Conservation (phyloP, 108 stramenopile genomes). For the Cyclotella kingstonii region DNA sequence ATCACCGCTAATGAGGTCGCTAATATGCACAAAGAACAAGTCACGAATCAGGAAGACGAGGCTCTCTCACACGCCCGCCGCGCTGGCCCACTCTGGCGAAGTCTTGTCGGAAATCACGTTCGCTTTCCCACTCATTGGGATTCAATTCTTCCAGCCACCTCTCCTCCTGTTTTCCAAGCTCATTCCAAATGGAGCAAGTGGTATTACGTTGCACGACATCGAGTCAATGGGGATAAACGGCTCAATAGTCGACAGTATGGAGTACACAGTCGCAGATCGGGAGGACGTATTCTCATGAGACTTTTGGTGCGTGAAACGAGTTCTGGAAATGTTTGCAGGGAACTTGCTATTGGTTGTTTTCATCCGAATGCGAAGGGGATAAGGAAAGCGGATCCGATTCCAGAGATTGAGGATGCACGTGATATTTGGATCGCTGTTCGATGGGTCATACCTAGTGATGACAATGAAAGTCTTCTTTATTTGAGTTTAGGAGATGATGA, state of each 20-base stretch:
- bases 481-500: conserved; percentile 24
- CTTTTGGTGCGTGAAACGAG: conserved; percentile 60
- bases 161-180: conserved; percentile 23
- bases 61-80: conserved; percentile 58
- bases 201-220: conserved; percentile 67
- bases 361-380: conserved; percentile 80
- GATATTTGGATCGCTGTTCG: conserved; percentile 80
- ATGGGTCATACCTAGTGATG: conserved; percentile 25
- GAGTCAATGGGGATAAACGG: conserved; percentile 49
- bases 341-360: conserved; percentile 72
- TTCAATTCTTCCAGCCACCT: conserved; percentile 46
- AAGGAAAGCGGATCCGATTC: conserved; percentile 41
- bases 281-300: conserved; percentile 71
- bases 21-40: conserved; percentile 6
- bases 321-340: conserved; percentile 42
- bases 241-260: conserved; percentile 51
- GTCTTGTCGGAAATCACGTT: conserved; percentile 74
- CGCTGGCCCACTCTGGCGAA: conserved; percentile 74
- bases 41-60: conserved; percentile 11
- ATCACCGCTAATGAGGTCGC: neutral
- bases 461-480: conserved; percentile 22
- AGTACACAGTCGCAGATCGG: conserved; percentile 44
- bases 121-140: conserved; percentile 73
- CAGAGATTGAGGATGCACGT: conserved; percentile 53
- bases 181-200: conserved; percentile 44